phyloP scores from a whole-genome alignment of 129 eudicot species.

The Glebionis coronaria region DNA sequence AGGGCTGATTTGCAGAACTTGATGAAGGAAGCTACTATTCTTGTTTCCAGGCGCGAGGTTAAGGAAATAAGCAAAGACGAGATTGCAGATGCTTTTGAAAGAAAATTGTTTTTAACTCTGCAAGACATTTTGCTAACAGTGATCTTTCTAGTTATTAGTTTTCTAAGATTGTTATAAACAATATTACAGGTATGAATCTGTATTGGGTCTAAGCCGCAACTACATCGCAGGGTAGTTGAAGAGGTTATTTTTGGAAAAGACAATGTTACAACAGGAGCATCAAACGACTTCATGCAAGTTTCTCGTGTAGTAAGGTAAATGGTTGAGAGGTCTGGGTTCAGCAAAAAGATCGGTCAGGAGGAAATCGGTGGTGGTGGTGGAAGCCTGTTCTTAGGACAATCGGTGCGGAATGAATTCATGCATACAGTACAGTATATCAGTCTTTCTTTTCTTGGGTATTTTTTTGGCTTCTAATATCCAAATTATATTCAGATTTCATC shows the following conservation, averaged over 20 bases:
- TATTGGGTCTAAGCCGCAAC: too few relatives aligned
- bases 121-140: neutral
- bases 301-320: constrained; percentile 93
- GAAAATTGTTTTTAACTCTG: constrained; percentile 27
- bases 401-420: constrained; percentile 36
- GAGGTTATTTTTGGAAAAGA: constrained; percentile 90
- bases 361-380: constrained; percentile 95
- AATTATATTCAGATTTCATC: constrained; percentile 70
- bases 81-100: constrained; percentile 92
- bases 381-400: constrained; percentile 90
- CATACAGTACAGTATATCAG: neutral
- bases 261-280: constrained; percentile 92
- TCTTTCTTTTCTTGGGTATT: neutral
- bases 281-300: constrained; percentile 97
- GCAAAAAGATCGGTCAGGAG: constrained; percentile 92
- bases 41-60: constrained; percentile 91
- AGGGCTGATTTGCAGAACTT: constrained; percentile 94
- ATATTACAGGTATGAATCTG: too few relatives aligned
- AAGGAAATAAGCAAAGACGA: constrained; percentile 98
- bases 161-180: too few relatives aligned
- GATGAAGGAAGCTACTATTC: constrained; percentile 98
- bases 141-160: too few relatives aligned
- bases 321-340: constrained; percentile 98
- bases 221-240: constrained; percentile 68
- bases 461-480: neutral